phyloP scores from a whole-genome alignment of 1,284 basidiomycete species.

The Cryptococcus amylolentus region DNA sequence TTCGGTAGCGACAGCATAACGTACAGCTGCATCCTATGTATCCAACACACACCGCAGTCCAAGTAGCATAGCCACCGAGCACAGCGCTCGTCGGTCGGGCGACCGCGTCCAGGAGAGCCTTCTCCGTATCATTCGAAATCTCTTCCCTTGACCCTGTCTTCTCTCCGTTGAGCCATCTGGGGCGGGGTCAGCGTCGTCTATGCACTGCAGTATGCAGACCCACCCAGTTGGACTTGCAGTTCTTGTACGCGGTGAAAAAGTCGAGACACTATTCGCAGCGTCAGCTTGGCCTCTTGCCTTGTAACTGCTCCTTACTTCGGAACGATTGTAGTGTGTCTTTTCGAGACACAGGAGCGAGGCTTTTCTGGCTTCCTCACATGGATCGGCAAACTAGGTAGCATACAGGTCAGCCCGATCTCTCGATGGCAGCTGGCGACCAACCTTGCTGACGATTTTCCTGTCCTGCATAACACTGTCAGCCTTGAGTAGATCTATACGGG shows the following conservation, averaged over 20 bases:
- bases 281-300: background rate
- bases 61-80: no score
- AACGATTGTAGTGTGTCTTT: constrained; percentile 47
- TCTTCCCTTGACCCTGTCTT: constrained; percentile 19
- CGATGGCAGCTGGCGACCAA: constrained; percentile 12
- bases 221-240: constrained; percentile 50
- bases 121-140: constrained; percentile 7
- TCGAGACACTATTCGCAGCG: constrained; percentile 39
- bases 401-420: background rate
- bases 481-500: background rate
- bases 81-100: no score
- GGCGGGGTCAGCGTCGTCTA: background rate
- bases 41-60: no score
- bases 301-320: constrained; percentile 35
- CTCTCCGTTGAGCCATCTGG: constrained; percentile 33
- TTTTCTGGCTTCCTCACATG: constrained; percentile 45
- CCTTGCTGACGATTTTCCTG: constrained; percentile 31
- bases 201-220: constrained; percentile 9
- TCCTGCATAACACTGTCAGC: constrained; percentile 14
- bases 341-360: constrained; percentile 48
- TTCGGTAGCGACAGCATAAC: no score
- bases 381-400: constrained; percentile 42
- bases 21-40: no score
- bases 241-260: constrained; percentile 48
- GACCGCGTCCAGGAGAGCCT: no score